These are phyloP conservation scores for Mikania micrantha DNA, from an alignment of 129 eudicot genomes.

Conservation along the genomic window DNA sequence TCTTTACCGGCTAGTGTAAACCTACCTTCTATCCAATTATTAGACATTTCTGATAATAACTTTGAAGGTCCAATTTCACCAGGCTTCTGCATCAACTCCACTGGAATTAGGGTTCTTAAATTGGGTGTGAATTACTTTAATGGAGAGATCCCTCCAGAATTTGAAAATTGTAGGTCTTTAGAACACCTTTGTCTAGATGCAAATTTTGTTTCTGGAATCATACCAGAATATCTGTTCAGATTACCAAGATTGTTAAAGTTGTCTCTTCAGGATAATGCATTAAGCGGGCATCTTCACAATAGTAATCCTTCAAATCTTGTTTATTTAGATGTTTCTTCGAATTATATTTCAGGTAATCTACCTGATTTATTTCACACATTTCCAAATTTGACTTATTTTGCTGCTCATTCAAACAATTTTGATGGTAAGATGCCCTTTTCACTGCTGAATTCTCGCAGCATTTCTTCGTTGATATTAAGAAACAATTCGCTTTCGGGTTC, in stretches of 20 bases:
- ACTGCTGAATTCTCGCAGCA: slow-evolving; percentile 43
- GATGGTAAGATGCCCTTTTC: slow-evolving; percentile 49
- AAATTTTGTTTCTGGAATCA: slow-evolving; percentile 41
- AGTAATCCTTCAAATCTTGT: slow-evolving; percentile 46
- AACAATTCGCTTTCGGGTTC: slow-evolving; percentile 53
- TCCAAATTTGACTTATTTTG: slow-evolving; percentile 33
- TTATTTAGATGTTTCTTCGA: slow-evolving; percentile 52
- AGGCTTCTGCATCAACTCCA: no score
- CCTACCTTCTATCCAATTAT: background rate
- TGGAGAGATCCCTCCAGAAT: no score
- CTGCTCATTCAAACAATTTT: slow-evolving; percentile 56
- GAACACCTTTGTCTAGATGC: background rate
- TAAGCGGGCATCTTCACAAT: slow-evolving; percentile 43
- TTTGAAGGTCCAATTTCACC: no score
- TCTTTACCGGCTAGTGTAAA: slow-evolving; percentile 29
- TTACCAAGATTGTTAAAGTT: slow-evolving; percentile 32
- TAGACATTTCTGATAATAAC: slow-evolving; percentile 21
- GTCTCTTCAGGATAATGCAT: slow-evolving; percentile 42
- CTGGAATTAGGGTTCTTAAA: no score
- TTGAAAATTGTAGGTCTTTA: no score
- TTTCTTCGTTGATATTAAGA: slow-evolving; percentile 42
- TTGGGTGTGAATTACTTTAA: no score
- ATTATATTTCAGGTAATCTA: slow-evolving; percentile 43
- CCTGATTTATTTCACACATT: slow-evolving; percentile 53
- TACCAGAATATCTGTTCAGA: slow-evolving; percentile 47